These are phyloP conservation scores for Cladobotryum protrusum DNA, from an alignment of 2,329 filamentous ascomycete genomes.

Conservation along the genomic window DNA sequence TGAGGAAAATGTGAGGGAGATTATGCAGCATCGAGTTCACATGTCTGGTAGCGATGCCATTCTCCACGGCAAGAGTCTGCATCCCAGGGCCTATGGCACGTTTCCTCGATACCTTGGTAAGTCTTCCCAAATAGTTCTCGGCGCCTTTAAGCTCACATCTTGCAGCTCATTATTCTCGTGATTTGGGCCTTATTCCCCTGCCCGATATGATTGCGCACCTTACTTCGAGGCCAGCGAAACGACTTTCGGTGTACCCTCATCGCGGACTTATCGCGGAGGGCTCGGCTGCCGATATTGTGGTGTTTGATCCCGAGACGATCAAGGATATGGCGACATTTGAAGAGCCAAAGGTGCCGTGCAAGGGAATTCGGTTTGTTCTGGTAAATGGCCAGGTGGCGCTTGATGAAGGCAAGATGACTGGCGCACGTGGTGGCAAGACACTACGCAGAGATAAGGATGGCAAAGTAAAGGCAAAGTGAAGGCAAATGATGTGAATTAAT, in stretches of 20 bases:
- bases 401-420: slow-evolving; percentile 17
- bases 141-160: neutral
- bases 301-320: slow-evolving; percentile 17
- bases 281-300: slow-evolving; percentile 18
- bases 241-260: slow-evolving; percentile 17
- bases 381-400: slow-evolving; percentile 19
- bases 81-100: slow-evolving; percentile 20
- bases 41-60: slow-evolving; percentile 21
- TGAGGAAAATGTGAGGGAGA: slow-evolving; percentile 18
- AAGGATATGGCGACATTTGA: slow-evolving; percentile 19
- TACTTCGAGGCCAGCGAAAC: slow-evolving; percentile 19
- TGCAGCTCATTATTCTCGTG: slow-evolving; percentile 19
- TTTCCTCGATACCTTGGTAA: slow-evolving; percentile 19
- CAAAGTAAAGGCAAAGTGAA: slow-evolving; percentile 3
- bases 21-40: slow-evolving; percentile 20
- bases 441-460: slow-evolving; percentile 15
- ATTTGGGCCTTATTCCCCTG: slow-evolving; percentile 15
- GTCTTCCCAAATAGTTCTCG: neutral
- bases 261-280: slow-evolving; percentile 17
- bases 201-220: slow-evolving; percentile 19
- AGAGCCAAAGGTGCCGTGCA: slow-evolving; percentile 15
- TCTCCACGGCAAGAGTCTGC: slow-evolving; percentile 18
- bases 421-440: slow-evolving; percentile 15
- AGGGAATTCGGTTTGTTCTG: slow-evolving; percentile 17
- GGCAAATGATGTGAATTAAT: slow-evolving; percentile 3